phyloP scores from a whole-genome alignment of 257 asterid genomes.

The Penstemon barbatus region DNA sequence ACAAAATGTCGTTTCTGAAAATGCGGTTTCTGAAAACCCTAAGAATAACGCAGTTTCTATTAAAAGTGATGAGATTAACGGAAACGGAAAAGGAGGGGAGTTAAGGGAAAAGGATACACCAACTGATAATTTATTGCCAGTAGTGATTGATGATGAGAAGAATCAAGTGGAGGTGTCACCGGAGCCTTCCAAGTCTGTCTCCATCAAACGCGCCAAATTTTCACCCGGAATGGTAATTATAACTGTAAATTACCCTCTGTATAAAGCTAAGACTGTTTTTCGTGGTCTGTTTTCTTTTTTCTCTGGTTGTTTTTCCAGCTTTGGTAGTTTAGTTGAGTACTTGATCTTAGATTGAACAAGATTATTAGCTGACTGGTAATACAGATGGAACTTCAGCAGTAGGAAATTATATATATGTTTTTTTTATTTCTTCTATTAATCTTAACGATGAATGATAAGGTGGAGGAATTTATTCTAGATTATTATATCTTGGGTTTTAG shows the following conservation, averaged over 20 bases:
- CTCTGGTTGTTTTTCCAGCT: constrained; percentile 1
- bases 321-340: constrained; percentile 1
- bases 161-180: constrained; percentile 69
- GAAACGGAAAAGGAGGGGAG: constrained; percentile 25
- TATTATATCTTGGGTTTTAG: too few species aligned
- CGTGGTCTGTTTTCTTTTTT: neutral
- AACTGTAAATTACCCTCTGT: neutral
- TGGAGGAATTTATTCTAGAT: neutral
- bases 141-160: constrained; percentile 39
- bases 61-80: constrained; percentile 19
- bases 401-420: neutral
- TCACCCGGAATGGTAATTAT: constrained; percentile 91
- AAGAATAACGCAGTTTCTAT: constrained; percentile 25
- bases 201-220: constrained; percentile 81
- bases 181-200: constrained; percentile 52
- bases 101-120: constrained; percentile 35
- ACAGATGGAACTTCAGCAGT: neutral
- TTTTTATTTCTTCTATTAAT: too few species aligned
- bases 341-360: constrained; percentile 10
- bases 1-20: constrained; percentile 22
- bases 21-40: constrained; percentile 28
- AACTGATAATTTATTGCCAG: constrained; percentile 32
- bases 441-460: neutral
- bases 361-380: constrained; percentile 7
- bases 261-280: neutral